Base-by-base conservation (phyloP, 305 asterid species). In the Withania somnifera region DNA sequence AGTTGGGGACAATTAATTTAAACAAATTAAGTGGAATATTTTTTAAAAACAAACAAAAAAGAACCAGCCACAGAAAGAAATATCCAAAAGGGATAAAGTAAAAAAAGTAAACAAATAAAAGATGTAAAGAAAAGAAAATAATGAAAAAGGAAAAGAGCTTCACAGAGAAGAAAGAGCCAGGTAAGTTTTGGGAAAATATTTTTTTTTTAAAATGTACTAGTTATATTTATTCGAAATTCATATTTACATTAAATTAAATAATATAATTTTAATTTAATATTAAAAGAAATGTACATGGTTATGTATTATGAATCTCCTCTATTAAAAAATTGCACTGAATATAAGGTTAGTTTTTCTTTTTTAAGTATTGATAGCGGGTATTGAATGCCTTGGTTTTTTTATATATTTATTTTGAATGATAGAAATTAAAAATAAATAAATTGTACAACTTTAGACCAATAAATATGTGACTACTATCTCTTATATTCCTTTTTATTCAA, bases 1-100 rank as follows among this genome's bases (percentile, higher is more conserved):
- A 64, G 69, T 17, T 71, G 10, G 83, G 51, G 45, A 7, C 85
- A 26, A 38, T 82, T 77, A 68, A 85, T 82, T 82, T 56, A 68
- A 32, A 42, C 7, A 13, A n/a, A n/a, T 47, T 30, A 17, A 32
- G 32, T 32, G 11, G 47, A 11, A 17, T 26, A n/a, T n/a, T n/a
- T n/a, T n/a, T n/a, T n/a, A 57, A 34, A 24, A 0, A 61, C 7
- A 71, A 47, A 80, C 19, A 6, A 64, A 26, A 22, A 64, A 32
- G 13, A 15, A 9, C 3, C 22, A 30, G 20, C 14, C 45, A 63
- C 14, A 63, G 5, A 63, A 63, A 63, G 24, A 7, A 63, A 63
- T 11, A 63, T 63, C 73, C 28, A 61, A 26, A 61, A 58, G 24
- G 17, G 15, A 11, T 11, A 57, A 22, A 20, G 0, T n/a, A 52